Base-by-base conservation (phyloP, 345 rosid genomes). In the Aethionema arabicum region DNA sequence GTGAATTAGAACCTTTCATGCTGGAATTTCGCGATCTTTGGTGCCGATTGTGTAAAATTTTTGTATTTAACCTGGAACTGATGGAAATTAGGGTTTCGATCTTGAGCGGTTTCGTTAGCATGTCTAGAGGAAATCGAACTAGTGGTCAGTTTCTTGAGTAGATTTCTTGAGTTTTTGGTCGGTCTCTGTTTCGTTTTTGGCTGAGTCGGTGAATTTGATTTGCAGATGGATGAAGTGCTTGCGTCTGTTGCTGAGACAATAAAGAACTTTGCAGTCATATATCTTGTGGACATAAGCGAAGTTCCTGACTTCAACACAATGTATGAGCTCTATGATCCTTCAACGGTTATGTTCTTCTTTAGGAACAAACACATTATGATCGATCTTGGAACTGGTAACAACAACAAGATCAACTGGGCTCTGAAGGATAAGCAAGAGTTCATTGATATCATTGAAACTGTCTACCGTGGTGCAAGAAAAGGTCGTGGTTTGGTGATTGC, bases 351-450 rank as follows among this genome's bases (percentile, higher is more conserved):
- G 99, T 93, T 93, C 82, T 87, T 93, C 82, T 93, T 93, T 53
- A 84, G 97, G 83, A 92, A 92, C 85, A 87, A 92, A 59, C 96
- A 90, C 82, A 90, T 90, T n/a, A 90, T 90, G 91, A 90, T 93
- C 47, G 99, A 87, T 76, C 96, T 93, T 37, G 96, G 99, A 5
- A 93, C 95, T 16, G 97, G 99, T 52, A 93, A 87, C 79, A 93
- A 90, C 80, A 93, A 93, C 86, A 90, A 87, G 83, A 93, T 90
- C 66, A 90, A 93, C 61, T 93, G 99, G 91, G 95, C 96, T 69
- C 85, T 93, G 59, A 90, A 93, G 87, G 97, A 93, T 79, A 93
- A 93, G 78, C 97, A 87, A 53, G 97, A 93, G 80, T 93, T 93
- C 72, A 83, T 92, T 1, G 96, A 84, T 72, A 90, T 92, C 54